A percentile compares a stretch with the other conserved stretches of the same genome.
Evolutionary conservation across 2,329 filamentous ascomycete species (phyloP).

Genomic region (Talaromyces sp.): DNA sequence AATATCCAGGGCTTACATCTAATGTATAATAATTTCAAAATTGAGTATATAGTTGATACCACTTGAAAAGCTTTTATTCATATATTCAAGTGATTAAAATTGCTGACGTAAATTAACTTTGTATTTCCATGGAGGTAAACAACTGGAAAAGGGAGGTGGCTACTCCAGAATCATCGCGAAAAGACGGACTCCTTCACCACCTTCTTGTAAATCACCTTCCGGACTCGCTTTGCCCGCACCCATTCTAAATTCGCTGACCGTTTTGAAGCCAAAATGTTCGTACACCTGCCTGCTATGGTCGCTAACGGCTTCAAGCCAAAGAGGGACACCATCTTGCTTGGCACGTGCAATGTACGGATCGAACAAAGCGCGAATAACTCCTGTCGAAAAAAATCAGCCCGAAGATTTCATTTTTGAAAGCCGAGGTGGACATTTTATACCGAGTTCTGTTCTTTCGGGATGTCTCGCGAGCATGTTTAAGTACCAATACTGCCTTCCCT

Average conservation of each 20-base stretch:
- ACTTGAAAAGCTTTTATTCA: background rate
- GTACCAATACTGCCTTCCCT: conserved; percentile 10
- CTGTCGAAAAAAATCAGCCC: background rate
- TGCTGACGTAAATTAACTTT: background rate
- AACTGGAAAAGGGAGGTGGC: background rate
- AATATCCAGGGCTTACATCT: conserved; percentile 2
- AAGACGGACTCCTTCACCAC: conserved; percentile 7
- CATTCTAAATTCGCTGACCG: conserved; percentile 2
- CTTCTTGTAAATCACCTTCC: conserved; percentile 9
- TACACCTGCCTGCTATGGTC: conserved; percentile 11
- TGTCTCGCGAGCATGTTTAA: conserved; percentile 9
- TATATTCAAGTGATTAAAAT: background rate
- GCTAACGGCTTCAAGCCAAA: conserved; percentile 11
- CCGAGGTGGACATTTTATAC: background rate
- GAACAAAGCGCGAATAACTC: conserved; percentile 9
- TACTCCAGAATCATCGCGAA: conserved; percentile 11
- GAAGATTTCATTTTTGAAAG: background rate
- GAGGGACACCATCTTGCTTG: background rate
- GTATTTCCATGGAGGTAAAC: background rate
- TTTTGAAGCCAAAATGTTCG: conserved; percentile 10
- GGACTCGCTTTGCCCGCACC: conserved; percentile 5
- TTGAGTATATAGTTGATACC: background rate
- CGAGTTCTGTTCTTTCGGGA: conserved; percentile 8
- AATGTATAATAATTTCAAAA: background rate
- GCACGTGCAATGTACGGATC: conserved; percentile 11